phyloP scores from a whole-genome alignment of 2,329 filamentous ascomycete genomes.

The Trichoderma asperellum region DNA sequence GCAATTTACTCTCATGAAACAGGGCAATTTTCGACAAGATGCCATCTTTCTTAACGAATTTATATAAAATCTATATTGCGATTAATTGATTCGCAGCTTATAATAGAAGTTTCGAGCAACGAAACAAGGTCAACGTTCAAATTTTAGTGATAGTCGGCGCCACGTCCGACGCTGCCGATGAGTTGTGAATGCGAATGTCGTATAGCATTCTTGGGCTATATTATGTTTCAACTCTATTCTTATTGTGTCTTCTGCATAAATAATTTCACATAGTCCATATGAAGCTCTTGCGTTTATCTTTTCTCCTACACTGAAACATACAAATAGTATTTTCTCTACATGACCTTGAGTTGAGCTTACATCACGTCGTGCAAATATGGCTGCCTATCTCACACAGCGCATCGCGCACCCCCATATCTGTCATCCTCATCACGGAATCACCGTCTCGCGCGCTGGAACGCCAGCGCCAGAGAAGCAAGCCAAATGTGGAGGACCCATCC shows the following conservation, averaged over 20 bases:
- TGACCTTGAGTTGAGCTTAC: neutral
- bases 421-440: constrained; percentile 20
- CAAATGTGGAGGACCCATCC: constrained; percentile 26
- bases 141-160: neutral
- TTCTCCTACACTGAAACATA: neutral
- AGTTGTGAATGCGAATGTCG: neutral
- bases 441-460: constrained; percentile 10
- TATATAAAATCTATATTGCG: neutral
- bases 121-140: neutral
- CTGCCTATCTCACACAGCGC: constrained; percentile 23
- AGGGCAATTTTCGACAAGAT: neutral
- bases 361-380: neutral
- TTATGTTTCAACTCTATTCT: neutral
- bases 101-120: neutral
- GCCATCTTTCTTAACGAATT: neutral
- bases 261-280: neutral
- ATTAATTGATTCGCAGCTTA: neutral
- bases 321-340: neutral
- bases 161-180: neutral
- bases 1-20: neutral
- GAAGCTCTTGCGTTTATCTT: neutral
- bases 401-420: constrained; percentile 12
- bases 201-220: neutral
- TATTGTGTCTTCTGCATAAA: neutral
- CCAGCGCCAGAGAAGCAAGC: constrained; percentile 5